Evolutionary conservation across 345 rosid genomes (phyloP).

Genomic region (Moricandia arvensis): DNA sequence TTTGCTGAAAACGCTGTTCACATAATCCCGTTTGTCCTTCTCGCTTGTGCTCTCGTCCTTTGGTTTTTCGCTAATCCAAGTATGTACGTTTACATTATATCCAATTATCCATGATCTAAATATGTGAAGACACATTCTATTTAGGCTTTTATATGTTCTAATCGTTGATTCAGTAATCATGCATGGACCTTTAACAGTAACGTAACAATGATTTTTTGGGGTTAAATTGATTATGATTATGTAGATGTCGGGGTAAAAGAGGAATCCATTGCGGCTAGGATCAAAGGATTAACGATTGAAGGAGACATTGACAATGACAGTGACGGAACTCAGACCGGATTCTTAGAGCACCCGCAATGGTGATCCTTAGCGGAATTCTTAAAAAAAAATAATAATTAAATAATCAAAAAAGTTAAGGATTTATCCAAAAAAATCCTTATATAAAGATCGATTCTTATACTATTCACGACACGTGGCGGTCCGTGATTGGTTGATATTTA

Average conservation of each 20-base stretch:
- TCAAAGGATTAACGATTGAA: conserved; percentile 69
- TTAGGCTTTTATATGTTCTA: not conserved
- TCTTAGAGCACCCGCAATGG: no score
- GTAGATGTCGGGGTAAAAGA: conserved; percentile 45
- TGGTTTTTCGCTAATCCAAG: conserved; percentile 89
- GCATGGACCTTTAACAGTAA: not conserved
- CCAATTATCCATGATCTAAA: not conserved
- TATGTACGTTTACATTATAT: conserved; percentile 13
- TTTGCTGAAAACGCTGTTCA: conserved; percentile 82
- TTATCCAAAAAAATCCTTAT: no score
- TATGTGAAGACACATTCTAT: not conserved
- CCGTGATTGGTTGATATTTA: no score
- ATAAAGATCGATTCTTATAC: no score
- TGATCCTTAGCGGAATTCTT: no score
- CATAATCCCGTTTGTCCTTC: conserved; percentile 71
- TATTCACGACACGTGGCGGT: no score
- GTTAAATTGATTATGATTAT: conserved; percentile 26
- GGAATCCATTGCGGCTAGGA: conserved; percentile 59
- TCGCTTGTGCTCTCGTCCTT: conserved; percentile 66
- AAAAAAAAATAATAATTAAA: no score
- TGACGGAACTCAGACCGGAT: conserved; percentile 75
- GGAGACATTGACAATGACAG: conserved; percentile 68
- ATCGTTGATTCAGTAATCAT: not conserved
- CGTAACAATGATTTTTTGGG: not conserved
- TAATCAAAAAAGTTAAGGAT: no score